A percentile compares a stretch with the other conserved stretches of the same genome.
phyloP scores from a whole-genome alignment of 495 filamentous ascomycete species.

The Neurospora sp. region DNA sequence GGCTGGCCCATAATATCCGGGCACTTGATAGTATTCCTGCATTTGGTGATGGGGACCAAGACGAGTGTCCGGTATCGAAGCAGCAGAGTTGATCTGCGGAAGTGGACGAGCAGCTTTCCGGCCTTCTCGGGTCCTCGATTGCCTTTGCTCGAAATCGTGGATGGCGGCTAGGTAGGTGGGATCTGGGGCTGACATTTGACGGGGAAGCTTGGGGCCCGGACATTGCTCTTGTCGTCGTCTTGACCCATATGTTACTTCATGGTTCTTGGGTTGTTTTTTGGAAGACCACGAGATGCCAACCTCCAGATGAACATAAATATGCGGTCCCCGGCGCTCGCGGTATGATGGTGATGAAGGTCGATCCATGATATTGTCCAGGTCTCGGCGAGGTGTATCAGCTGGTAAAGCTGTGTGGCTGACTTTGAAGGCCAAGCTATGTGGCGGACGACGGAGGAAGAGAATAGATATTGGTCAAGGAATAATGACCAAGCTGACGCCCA shows the following conservation, averaged over 20 bases:
- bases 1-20: neutral
- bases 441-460: neutral
- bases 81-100: neutral
- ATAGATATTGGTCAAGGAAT: neutral
- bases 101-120: neutral
- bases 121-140: conserved; percentile 14
- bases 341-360: conserved; percentile 12
- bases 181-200: conserved; percentile 31
- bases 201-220: conserved; percentile 24
- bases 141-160: conserved; percentile 21
- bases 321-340: conserved; percentile 22
- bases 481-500: neutral
- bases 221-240: conserved; percentile 6
- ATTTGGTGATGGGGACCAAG: conserved; percentile 13
- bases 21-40: conserved; percentile 22
- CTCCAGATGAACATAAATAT: conserved; percentile 36
- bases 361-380: conserved; percentile 16
- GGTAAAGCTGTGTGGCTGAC: conserved; percentile 12
- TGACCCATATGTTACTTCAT: conserved; percentile 35
- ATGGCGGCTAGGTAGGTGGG: conserved; percentile 32
- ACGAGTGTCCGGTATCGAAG: neutral
- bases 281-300: conserved; percentile 35
- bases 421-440: neutral
- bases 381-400: neutral
- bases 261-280: conserved; percentile 27